A percentile compares a stretch with the other conserved stretches of the same genome.
phyloP scores from a whole-genome alignment of 805 yeast genomes.

The Candida maesae region DNA sequence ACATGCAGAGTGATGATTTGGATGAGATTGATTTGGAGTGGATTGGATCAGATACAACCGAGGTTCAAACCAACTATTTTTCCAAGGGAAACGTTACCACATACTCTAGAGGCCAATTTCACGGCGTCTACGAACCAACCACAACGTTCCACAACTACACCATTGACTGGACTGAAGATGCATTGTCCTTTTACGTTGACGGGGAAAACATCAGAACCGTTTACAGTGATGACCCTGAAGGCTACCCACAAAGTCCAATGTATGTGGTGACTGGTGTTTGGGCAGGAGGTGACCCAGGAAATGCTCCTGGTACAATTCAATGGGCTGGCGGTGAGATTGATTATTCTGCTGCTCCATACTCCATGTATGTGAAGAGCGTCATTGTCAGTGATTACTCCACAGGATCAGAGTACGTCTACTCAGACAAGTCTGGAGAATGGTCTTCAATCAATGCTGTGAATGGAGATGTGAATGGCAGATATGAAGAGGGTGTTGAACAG shows the following conservation, averaged over 20 bases:
- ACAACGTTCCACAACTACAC: conserved; percentile 69
- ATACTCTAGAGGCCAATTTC: conserved; percentile 77
- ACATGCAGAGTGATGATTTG: conserved; percentile 75
- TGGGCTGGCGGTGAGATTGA: conserved; percentile 83
- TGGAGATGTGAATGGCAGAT: conserved; percentile 63
- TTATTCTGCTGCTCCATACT: conserved; percentile 61
- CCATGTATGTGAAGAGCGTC: conserved; percentile 58
- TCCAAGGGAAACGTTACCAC: conserved; percentile 76
- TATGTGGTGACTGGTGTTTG: conserved; percentile 62
- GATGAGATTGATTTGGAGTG: conserved; percentile 91
- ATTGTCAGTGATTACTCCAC: conserved; percentile 67
- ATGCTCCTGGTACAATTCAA: conserved; percentile 63
- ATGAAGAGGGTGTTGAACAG: conserved; percentile 40
- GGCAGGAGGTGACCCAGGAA: conserved; percentile 78
- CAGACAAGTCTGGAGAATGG: conserved; percentile 56
- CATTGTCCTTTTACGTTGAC: conserved; percentile 68
- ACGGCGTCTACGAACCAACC: conserved; percentile 54
- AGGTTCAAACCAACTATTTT: conserved; percentile 77
- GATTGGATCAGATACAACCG: conserved; percentile 73
- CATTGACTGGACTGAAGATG: conserved; percentile 74
- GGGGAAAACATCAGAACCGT: conserved; percentile 67
- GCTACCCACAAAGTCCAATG: conserved; percentile 94
- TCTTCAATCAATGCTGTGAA: conserved; percentile 51
- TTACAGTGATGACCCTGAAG: conserved; percentile 47
- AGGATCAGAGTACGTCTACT: conserved; percentile 54